Evolutionary conservation across 164 flowering plant genomes (phyloP), one percentile per base, ranked within the genome.

Genomic region (Cinnamomum chago): DNA sequence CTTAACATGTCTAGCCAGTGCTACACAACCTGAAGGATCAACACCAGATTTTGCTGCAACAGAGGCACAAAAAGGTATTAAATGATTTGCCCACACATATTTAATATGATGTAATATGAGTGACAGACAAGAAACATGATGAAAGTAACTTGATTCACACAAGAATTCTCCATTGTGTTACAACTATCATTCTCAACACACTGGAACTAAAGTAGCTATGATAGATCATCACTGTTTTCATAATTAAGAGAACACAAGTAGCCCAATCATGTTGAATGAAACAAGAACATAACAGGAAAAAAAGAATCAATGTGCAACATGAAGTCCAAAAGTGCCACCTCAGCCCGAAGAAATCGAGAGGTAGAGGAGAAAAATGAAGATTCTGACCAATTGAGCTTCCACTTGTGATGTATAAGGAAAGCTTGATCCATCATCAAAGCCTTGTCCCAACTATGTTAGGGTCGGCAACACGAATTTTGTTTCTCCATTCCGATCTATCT

Each of bases 41-140:
- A 90, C 86, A 4, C 98, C 97, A 62, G 87, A 89, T 86, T 94
- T 94, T 70, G 97, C 98, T 94, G 91, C 80, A 85, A 70, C 3
- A 75, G n/a, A 62, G 47, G n/a, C 60, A 55, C n/a, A 20, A 15
- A 20, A 20, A 55, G 1, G n/a, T 55, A 55, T 55, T 55, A 55
- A 55, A 3, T 17, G 60, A 55, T 15, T 55, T 15, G n/a, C 7
- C 60, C 60, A 18, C 2, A 5, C 60, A 55, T 52, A 3, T 52
- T 13, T 52, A 13, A 17, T 17, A 7, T 12, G 60, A 14, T 15
- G 60, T 55, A 20, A 17, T 55, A 55, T 20, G 3, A 17, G n/a
- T 20, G n/a, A 20, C 17, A 55, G 18, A 55, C 60, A 55, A 55
- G 60, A 55, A 18, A 15, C 60, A 55, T 55, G n/a, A 55, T 1